Evolutionary conservation across 352 stramenopile genomes (phyloP).

Genomic region (Aphanomyces stellatus): DNA sequence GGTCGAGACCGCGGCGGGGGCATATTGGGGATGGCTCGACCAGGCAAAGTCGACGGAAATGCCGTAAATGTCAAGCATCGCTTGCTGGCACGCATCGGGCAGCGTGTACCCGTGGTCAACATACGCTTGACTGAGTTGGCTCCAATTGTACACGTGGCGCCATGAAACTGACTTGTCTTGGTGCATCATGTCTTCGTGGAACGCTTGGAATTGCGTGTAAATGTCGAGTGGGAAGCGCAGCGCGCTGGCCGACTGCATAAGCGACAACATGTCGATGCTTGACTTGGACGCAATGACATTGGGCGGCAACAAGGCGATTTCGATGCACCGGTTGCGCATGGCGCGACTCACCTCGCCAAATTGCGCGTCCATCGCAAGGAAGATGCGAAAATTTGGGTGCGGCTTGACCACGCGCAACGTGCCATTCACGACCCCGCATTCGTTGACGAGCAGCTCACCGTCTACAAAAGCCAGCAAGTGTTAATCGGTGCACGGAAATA

Average conservation of each 20-base stretch:
- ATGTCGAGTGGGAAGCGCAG: slow-evolving; percentile 59
- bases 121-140: slow-evolving; percentile 13
- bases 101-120: slow-evolving; percentile 1
- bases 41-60: background rate
- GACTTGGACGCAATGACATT: slow-evolving; percentile 26
- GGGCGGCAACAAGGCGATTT: slow-evolving; percentile 77
- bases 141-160: slow-evolving; percentile 19
- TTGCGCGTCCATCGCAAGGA: slow-evolving; percentile 96
- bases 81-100: background rate
- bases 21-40: background rate
- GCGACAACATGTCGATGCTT: slow-evolving; percentile 54
- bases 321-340: slow-evolving; percentile 99
- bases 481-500: too few species aligned
- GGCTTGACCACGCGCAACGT: slow-evolving; percentile 91
- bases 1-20: background rate
- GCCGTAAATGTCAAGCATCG: slow-evolving; percentile 8
- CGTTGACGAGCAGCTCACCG: slow-evolving; percentile 96
- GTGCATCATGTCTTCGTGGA: slow-evolving; percentile 42
- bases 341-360: slow-evolving; percentile 97
- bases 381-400: slow-evolving; percentile 98
- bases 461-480: slow-evolving; percentile 26
- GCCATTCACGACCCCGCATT: slow-evolving; percentile 93
- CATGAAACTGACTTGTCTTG: slow-evolving; percentile 13
- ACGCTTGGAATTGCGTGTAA: slow-evolving; percentile 45
- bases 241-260: slow-evolving; percentile 31